These are phyloP conservation scores for Aspergillus carlsbadensis DNA, from an alignment of 495 filamentous ascomycete genomes.

Conservation along the genomic window DNA sequence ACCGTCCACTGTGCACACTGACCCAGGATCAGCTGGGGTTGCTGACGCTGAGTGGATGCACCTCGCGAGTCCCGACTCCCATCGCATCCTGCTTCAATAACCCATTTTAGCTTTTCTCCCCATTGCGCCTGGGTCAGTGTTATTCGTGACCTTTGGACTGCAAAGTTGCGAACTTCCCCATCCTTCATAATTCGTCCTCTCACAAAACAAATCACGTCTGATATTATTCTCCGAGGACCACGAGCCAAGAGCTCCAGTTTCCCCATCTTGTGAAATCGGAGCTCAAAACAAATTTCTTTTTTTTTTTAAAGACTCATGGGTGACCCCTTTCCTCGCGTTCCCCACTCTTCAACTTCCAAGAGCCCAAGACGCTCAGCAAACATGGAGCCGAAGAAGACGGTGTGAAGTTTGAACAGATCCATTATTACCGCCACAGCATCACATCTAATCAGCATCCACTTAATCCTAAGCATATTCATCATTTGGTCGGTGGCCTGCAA, in stretches of 20 bases:
- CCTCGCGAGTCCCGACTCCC: neutral
- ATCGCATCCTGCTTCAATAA: conserved; percentile 4
- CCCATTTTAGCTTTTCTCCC: conserved; percentile 2
- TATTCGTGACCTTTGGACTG: conserved; percentile 2
- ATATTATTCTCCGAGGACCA: neutral
- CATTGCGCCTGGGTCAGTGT: neutral
- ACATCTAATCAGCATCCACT: conserved; percentile 3
- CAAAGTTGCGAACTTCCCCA: neutral
- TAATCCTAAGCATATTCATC: conserved; percentile 5
- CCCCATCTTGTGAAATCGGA: neutral
- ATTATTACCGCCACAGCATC: neutral
- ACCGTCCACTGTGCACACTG: neutral
- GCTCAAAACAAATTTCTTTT: conserved; percentile 3
- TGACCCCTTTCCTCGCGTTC: conserved; percentile 7
- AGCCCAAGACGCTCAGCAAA: neutral
- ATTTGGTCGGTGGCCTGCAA: neutral
- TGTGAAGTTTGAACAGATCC: neutral
- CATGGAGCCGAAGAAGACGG: neutral
- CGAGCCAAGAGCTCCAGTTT: conserved; percentile 1
- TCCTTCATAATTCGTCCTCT: neutral
- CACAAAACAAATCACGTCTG: neutral
- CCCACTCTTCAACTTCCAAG: neutral
- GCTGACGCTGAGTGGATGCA: conserved; percentile 1
- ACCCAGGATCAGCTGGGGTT: conserved; percentile 6
- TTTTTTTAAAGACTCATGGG: neutral